phyloP scores from a whole-genome alignment of 371 early-diverging fungal genomes.

The Mortierella sp. region DNA sequence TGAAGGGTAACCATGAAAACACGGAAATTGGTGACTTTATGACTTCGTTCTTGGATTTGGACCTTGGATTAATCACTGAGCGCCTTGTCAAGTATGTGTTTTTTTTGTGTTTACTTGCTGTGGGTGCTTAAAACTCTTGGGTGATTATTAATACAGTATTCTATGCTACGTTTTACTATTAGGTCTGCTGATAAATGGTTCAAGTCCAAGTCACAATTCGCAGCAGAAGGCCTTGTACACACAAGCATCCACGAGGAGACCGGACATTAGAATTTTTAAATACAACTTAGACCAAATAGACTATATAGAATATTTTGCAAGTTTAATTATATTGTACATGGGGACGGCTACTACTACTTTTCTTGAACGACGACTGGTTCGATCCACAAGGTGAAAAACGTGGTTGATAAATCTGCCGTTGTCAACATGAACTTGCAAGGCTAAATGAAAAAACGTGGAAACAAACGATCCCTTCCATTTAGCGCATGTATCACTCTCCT shows the following conservation, averaged over 20 bases:
- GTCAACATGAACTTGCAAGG: too few species aligned
- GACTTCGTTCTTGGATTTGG: constrained; percentile 69
- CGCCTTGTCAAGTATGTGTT: constrained; percentile 57
- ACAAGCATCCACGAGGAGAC: constrained; percentile 46
- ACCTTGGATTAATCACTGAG: constrained; percentile 73
- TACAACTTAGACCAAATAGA: too few species aligned
- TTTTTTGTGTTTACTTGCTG: background rate
- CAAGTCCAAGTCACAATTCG: constrained; percentile 34
- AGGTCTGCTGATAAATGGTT: constrained; percentile 40
- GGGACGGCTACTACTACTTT: too few species aligned
- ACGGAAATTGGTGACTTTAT: constrained; percentile 90
- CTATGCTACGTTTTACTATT: background rate
- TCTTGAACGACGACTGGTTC: too few species aligned
- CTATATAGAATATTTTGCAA: too few species aligned
- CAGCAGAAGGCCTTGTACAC: background rate
- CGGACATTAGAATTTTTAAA: constrained; percentile 41
- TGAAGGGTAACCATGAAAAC: constrained; percentile 87
- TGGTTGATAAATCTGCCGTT: too few species aligned
- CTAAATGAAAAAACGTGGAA: too few species aligned
- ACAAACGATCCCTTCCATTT: too few species aligned
- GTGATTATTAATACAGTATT: background rate
- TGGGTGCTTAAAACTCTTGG: background rate
- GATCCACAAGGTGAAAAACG: too few species aligned
- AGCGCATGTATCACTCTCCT: too few species aligned
- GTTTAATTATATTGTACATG: too few species aligned